Evolutionary conservation across 2,329 filamentous ascomycete genomes (phyloP).

Genomic region (Seiridium cupressi): DNA sequence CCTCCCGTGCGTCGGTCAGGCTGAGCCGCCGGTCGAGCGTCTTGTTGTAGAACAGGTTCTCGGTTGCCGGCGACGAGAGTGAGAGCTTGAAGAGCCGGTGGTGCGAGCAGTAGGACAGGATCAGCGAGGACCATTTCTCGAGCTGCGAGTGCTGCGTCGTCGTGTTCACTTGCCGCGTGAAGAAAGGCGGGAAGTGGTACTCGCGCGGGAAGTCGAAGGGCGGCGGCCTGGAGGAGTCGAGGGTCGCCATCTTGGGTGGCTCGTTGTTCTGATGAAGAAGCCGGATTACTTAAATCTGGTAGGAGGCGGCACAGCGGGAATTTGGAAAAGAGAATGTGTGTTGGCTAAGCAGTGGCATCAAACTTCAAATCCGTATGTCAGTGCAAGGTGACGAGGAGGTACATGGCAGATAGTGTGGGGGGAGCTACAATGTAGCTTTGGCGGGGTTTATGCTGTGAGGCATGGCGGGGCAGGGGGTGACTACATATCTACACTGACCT

Average conservation of each 20-base stretch:
- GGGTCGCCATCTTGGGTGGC: not conserved
- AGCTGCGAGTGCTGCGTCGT: slow-evolving; percentile 74
- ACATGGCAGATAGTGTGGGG: too few relatives aligned
- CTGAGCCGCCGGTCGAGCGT: slow-evolving; percentile 49
- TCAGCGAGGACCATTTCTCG: slow-evolving; percentile 79
- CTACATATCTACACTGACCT: too few relatives aligned
- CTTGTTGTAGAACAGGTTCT: slow-evolving; percentile 57
- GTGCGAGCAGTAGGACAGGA: slow-evolving; percentile 80
- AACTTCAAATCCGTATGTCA: too few relatives aligned
- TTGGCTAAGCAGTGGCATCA: too few relatives aligned
- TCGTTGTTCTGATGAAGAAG: not conserved
- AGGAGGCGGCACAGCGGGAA: too few relatives aligned
- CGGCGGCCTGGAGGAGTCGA: not conserved
- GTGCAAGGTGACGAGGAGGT: too few relatives aligned
- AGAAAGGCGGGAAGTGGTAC: slow-evolving; percentile 82
- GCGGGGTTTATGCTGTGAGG: too few relatives aligned
- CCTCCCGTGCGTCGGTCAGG: slow-evolving; percentile 51
- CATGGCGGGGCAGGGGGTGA: too few relatives aligned
- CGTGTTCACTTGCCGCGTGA: slow-evolving; percentile 75
- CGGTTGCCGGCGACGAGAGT: slow-evolving; percentile 44
- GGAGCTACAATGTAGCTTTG: too few relatives aligned
- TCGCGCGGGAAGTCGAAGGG: slow-evolving; percentile 59
- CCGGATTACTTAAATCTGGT: too few relatives aligned
- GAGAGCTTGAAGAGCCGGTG: slow-evolving; percentile 75
- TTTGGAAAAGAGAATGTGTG: too few relatives aligned